Evolutionary conservation across 2,329 filamentous ascomycete species (phyloP).

Genomic region (Pestalotiopsis sp.): DNA sequence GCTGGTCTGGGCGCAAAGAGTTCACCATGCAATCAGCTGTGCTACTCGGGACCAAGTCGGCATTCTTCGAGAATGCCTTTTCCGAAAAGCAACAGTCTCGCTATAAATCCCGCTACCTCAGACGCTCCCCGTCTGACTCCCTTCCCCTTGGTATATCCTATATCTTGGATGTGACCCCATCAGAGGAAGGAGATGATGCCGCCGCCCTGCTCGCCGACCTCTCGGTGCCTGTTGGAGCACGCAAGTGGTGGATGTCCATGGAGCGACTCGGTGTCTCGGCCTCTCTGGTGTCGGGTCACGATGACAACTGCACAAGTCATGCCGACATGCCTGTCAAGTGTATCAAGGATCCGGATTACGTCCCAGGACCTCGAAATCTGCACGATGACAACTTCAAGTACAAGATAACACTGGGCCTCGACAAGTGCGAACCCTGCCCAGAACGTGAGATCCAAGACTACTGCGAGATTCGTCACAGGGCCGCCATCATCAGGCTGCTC

Average conservation of each 20-base stretch:
- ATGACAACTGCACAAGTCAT: conserved; percentile 37
- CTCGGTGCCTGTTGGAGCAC: conserved; percentile 56
- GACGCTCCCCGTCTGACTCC: neutral
- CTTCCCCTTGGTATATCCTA: conserved; percentile 47
- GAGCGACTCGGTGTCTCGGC: conserved; percentile 37
- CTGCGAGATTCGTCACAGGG: conserved; percentile 62
- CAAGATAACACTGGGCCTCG: conserved; percentile 19
- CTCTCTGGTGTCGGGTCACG: conserved; percentile 45
- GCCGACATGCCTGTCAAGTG: conserved; percentile 18
- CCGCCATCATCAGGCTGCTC: conserved; percentile 63
- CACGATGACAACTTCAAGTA: neutral
- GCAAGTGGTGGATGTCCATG: conserved; percentile 51
- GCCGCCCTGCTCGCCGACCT: conserved; percentile 59
- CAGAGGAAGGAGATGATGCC: conserved; percentile 61
- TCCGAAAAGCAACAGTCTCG: neutral
- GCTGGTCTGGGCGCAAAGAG: neutral
- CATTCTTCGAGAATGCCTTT: neutral
- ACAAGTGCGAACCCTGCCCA: conserved; percentile 14
- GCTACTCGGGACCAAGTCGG: neutral
- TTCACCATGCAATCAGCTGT: neutral
- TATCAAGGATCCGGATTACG: neutral
- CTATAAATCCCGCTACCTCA: neutral
- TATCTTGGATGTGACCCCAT: conserved; percentile 64
- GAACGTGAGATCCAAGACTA: conserved; percentile 54
- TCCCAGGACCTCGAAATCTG: conserved; percentile 8